These are phyloP conservation scores for Metschnikowia koreensis DNA, from an alignment of 805 yeast species.

Conservation along the genomic window DNA sequence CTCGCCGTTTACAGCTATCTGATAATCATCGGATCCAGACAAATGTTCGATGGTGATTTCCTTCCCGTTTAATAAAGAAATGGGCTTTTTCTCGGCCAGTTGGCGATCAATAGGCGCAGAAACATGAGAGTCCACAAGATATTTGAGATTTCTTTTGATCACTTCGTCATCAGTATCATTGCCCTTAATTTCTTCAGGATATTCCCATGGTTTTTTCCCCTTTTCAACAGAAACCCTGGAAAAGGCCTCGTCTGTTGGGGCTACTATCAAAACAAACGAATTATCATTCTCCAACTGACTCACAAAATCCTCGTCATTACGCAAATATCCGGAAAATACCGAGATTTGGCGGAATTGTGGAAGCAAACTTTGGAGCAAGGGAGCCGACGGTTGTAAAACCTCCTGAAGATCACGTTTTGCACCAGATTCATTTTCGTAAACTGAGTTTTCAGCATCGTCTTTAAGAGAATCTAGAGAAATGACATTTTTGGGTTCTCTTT, in stretches of 20 bases:
- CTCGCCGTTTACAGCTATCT: constrained; percentile 21
- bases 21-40: constrained; percentile 2
- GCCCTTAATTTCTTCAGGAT: constrained; percentile 52
- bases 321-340: constrained; percentile 66
- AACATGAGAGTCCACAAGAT: constrained; percentile 64
- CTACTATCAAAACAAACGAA: constrained; percentile 52
- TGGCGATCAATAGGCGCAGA: constrained; percentile 8
- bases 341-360: constrained; percentile 44
- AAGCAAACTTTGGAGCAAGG: constrained; percentile 33
- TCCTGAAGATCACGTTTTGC: constrained; percentile 7
- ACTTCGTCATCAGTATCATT: constrained; percentile 34
- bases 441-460: constrained; percentile 6
- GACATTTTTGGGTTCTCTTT: constrained; percentile 23
- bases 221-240: constrained; percentile 37
- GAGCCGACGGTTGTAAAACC: constrained; percentile 10
- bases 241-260: constrained; percentile 66
- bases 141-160: constrained; percentile 49
- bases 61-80: constrained; percentile 9
- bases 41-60: constrained; percentile 4
- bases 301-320: constrained; percentile 56
- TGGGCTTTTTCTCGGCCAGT: constrained; percentile 2
- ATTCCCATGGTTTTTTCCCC: constrained; percentile 78
- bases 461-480: constrained; percentile 15
- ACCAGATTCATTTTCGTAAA: not conserved
- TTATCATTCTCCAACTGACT: constrained; percentile 45